These are phyloP conservation scores for Tolypocladium tundrense DNA, from an alignment of 2,329 filamentous ascomycete species.

Conservation along the genomic window DNA sequence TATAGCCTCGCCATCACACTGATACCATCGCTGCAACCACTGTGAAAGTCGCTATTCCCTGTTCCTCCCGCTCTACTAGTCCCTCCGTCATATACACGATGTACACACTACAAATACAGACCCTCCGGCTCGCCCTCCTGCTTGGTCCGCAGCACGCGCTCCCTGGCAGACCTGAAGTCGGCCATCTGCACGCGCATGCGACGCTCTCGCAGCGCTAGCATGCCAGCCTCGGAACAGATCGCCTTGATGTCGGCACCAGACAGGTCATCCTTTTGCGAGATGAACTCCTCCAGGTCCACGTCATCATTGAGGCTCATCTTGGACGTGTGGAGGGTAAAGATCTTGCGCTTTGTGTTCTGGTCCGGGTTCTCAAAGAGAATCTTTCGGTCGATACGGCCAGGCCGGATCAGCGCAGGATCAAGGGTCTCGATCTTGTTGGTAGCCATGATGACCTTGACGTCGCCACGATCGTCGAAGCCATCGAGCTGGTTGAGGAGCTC, in stretches of 20 bases:
- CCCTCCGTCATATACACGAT: constrained; percentile 2
- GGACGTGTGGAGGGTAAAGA: constrained; percentile 93
- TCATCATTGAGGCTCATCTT: constrained; percentile 97
- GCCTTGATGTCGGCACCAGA: constrained; percentile 98
- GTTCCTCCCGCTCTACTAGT: not conserved
- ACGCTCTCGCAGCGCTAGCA: constrained; percentile 87
- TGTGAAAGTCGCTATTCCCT: not conserved
- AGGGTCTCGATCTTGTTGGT: constrained; percentile 99
- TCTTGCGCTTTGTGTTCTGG: constrained; percentile 93
- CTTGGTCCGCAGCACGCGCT: constrained; percentile 96
- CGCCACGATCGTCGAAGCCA: constrained; percentile 95
- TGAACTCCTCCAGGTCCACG: constrained; percentile 98
- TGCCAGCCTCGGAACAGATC: constrained; percentile 92
- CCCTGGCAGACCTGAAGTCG: constrained; percentile 85
- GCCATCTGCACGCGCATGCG: constrained; percentile 99
- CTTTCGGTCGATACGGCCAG: constrained; percentile 96
- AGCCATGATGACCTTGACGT: constrained; percentile 99
- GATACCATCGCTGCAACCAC: not conserved
- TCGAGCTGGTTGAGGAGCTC: constrained; percentile 97
- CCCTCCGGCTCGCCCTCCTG: constrained; percentile 97
- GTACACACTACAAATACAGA: constrained; percentile 74
- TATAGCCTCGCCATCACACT: not conserved
- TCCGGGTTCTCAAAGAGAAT: constrained; percentile 63
- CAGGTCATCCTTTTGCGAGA: constrained; percentile 95
- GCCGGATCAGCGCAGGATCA: constrained; percentile 90